These are phyloP conservation scores for Cyclotella choctawhatcheeana DNA, from an alignment of 108 stramenopile genomes.

Conservation along the genomic window DNA sequence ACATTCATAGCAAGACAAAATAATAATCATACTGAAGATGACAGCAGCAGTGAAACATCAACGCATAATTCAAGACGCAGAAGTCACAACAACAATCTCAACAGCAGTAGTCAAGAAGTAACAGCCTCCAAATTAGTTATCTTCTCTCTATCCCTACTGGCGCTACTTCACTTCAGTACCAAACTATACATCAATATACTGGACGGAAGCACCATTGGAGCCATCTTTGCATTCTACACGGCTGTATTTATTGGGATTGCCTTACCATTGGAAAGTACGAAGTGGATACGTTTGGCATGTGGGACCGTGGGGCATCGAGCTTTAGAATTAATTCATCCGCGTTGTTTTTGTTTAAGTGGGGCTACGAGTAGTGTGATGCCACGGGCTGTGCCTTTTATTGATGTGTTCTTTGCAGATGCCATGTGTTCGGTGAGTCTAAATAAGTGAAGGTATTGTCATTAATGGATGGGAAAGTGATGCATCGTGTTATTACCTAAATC, in stretches of 20 bases:
- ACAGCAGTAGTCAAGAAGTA: constrained; percentile 34
- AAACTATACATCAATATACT: constrained; percentile 70
- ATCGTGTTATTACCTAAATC: too few species aligned
- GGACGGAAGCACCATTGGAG: constrained; percentile 71
- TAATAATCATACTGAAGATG: constrained; percentile 14
- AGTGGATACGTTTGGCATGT: constrained; percentile 69
- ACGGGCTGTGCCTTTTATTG: constrained; percentile 80
- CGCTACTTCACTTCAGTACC: constrained; percentile 64
- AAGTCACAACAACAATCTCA: background rate
- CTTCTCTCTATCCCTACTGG: constrained; percentile 60
- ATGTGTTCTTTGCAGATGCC: constrained; percentile 90
- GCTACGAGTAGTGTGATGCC: constrained; percentile 47
- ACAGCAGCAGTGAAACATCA: constrained; percentile 6
- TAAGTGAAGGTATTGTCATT: too few species aligned
- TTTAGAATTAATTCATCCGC: constrained; percentile 74
- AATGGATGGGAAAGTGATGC: too few species aligned
- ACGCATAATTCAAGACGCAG: constrained; percentile 4
- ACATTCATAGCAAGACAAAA: too few species aligned
- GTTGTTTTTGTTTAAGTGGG: constrained; percentile 67
- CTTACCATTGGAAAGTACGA: constrained; percentile 61
- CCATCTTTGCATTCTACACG: constrained; percentile 74
- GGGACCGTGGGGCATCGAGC: constrained; percentile 63
- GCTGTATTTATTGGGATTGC: constrained; percentile 60
- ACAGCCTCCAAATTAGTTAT: constrained; percentile 63
- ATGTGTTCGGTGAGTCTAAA: constrained; percentile 79